Conservation (phyloP, 441 rosid genomes). For the Viola pubescens region DNA sequence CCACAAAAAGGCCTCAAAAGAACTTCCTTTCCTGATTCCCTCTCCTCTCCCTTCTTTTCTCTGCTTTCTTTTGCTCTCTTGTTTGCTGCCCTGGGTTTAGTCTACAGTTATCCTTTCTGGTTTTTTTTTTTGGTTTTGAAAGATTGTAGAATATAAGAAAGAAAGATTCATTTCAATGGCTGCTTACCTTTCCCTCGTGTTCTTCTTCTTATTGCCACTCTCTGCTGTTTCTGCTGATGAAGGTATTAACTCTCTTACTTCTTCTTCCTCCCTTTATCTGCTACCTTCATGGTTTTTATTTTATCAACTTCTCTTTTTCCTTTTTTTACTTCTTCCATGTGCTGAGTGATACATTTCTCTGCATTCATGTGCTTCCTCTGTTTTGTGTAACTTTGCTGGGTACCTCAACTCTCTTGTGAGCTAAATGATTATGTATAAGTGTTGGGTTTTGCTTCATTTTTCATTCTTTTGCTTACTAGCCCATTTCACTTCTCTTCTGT, state of each 20-base stretch:
- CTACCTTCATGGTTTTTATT: slow-evolving; percentile 2
- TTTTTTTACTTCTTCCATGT: neutral
- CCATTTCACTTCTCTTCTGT: neutral
- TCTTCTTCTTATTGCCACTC: slow-evolving; percentile 37
- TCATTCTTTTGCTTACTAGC: neutral
- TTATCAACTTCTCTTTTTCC: neutral
- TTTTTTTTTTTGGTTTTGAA: slow-evolving; percentile 20
- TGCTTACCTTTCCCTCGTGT: slow-evolving; percentile 19
- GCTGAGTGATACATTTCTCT: neutral
- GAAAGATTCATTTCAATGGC: slow-evolving; percentile 35
- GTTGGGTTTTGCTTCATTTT: too few relatives aligned
- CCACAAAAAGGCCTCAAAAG: slow-evolving; percentile 24
- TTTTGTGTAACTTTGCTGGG: neutral
- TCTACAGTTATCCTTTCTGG: slow-evolving; percentile 12
- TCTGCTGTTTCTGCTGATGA: slow-evolving; percentile 53
- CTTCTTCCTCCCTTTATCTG: neutral
- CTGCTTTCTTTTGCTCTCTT: neutral
- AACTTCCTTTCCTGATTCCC: slow-evolving; percentile 18
- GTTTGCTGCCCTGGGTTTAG: slow-evolving; percentile 1
- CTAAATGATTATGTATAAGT: too few relatives aligned
- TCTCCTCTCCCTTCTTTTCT: slow-evolving; percentile 4
- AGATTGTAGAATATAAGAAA: slow-evolving; percentile 15
- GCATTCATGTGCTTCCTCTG: slow-evolving; percentile 9
- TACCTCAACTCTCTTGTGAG: neutral
- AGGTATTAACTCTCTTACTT: slow-evolving; percentile 27